Evolutionary conservation across 345 rosid species (phyloP), one percentile per base, ranked within the genome.

Genomic region (Citrus sp.): DNA sequence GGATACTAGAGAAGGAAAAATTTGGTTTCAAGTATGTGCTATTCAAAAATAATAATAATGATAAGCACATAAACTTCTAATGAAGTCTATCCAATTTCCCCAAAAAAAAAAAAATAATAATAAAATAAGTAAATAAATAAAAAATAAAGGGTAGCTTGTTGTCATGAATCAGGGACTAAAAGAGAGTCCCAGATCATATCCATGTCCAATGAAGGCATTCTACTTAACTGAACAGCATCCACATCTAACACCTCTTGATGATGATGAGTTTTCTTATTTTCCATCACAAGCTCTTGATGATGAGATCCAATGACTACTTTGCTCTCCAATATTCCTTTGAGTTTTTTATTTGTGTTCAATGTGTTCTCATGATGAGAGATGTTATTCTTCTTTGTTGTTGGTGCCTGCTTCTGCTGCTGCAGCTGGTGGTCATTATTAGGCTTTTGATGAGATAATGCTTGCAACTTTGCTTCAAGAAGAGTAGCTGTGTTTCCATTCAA

Each of bases 161-260:
- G 35, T 90, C 84, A 95, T 70, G 92, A 88, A 82, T 89, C 88
- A 40, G 94, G 84, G 68, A 88, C 85, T 22, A 87, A 84, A 78
- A 95, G 89, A 80, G 97, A 93, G 85, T 96, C 99, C 99, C 99
- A 93, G 67, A 94, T 92, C 81, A 84, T 89, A 78, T 96, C 99
- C 93, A 96, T 96, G 86, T 96, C 99, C 89, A 96, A 83, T 4
- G 99, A 94, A 46, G 99, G 99, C 97, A 96, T 91, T 82, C 93
- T 93, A 83, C 99, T 96, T 70, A 96, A 78, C 86, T 92, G 97
- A 80, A 92, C 91, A 56, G 84, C 88, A 78, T 87, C 98, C n/a
- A 74, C 78, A 71, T 92, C 96, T 59, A 40, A 12, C 32, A 78
- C 58, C 74, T 70, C 91, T 60, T 79, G 87, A 70, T 63, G 30